Evolutionary conservation across 495 filamentous ascomycete genomes (phyloP), one percentile per base, ranked within the genome.

Genomic region (Aspergillus avenaceus): DNA sequence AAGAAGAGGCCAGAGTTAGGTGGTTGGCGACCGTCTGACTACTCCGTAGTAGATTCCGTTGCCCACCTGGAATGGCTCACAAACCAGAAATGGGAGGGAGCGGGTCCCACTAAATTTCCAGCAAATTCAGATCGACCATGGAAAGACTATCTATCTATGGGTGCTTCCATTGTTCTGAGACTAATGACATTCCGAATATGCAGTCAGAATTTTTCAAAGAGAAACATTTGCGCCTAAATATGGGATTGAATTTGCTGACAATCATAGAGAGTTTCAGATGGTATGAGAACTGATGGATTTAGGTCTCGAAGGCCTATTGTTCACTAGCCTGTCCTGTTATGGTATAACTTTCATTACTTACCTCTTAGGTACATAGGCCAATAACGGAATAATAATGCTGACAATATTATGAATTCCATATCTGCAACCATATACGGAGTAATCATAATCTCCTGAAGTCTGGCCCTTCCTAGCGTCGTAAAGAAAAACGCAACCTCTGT

Each of bases 41-140:
- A 38, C 34, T 21, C n/a, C n/a, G n/a, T n/a, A n/a, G 4, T 32
- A 4, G 11, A 38, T 38, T 38, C 34, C 34, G 21, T 13, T 38
- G 34, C 13, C 34, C 6, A 18, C 34, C 14, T n/a, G 29, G 5
- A 32, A 13, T 32, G 5, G 11, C 29, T 32, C n/a, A 36, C 32
- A 36, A 36, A n/a, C 32, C 32, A 36, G 32, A 36, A 16, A 36
- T 36, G 32, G 32, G 32, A 36, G 44, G 5, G 25, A 47, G 55
- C 53, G 57, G 57, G 53, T 50, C 50, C 38, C 13, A 12, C 38
- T 38, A 45, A 29, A 56, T 44, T n/a, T 52, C 32, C 45, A 46
- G 38, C 45, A 52, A 55, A 55, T 52, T 58, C 49, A 48, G 45
- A 52, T 56, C 36, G 37, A 38, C 45, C 46, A 53, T 49, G 41